A percentile compares a stretch with the other conserved stretches of the same genome.
Evolutionary conservation across 2,329 filamentous ascomycete species (phyloP).

Genomic region (Trichoderma simmonsii): DNA sequence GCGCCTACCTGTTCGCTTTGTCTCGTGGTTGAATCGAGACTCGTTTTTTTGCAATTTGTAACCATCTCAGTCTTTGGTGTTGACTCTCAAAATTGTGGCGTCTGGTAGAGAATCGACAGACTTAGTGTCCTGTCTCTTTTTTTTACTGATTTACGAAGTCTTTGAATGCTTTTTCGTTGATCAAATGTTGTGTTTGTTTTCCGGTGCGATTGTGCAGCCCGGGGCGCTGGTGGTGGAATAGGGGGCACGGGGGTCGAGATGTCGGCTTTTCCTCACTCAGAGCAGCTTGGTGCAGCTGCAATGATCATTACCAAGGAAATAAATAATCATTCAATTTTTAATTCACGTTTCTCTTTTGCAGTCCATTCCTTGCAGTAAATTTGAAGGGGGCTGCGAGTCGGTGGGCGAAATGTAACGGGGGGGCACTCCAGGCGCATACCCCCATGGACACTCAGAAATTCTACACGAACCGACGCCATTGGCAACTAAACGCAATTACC

Average conservation of each 20-base stretch:
- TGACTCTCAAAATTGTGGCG: background rate
- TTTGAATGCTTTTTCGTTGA: background rate
- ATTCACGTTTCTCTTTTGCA: background rate
- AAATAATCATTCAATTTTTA: background rate
- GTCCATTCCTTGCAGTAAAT: background rate
- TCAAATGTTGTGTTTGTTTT: background rate
- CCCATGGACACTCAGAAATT: background rate
- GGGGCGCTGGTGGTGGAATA: background rate
- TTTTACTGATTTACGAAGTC: fast-evolving
- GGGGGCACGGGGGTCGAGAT: background rate
- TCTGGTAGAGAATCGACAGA: background rate
- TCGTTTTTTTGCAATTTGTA: background rate
- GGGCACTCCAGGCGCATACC: background rate
- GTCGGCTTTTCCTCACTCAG: background rate
- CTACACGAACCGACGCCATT: background rate
- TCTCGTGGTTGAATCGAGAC: background rate
- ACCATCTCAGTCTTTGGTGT: background rate
- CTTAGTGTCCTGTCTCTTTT: background rate
- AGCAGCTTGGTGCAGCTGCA: background rate
- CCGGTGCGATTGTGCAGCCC: background rate
- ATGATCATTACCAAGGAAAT: background rate
- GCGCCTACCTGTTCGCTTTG: background rate
- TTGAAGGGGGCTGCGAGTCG: background rate
- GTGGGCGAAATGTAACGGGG: background rate
- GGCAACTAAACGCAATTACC: background rate